Conservation (phyloP, 2,329 filamentous ascomycete genomes). For the Neonectria coccinea region DNA sequence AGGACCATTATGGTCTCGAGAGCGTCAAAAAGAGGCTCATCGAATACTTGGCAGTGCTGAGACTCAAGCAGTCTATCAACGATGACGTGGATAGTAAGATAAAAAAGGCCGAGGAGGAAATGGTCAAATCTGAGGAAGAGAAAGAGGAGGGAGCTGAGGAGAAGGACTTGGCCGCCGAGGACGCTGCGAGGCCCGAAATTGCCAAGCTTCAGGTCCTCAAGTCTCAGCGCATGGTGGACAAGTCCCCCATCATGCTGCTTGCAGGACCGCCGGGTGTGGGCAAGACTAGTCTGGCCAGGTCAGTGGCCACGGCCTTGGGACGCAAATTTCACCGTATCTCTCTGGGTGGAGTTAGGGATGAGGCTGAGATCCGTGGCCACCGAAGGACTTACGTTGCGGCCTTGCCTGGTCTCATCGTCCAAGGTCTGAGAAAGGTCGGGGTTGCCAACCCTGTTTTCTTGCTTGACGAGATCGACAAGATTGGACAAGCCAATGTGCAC, state of each 20-base stretch:
- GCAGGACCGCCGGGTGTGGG: slow-evolving; percentile 94
- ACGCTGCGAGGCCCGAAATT: slow-evolving; percentile 52
- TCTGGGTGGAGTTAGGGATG: slow-evolving; percentile 92
- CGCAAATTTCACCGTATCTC: slow-evolving; percentile 98
- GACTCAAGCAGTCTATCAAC: slow-evolving; percentile 93
- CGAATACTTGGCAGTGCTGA: slow-evolving; percentile 95
- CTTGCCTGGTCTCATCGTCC: slow-evolving; percentile 97
- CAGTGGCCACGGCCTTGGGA: slow-evolving; percentile 89
- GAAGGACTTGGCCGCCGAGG: slow-evolving; percentile 40
- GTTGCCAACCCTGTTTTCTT: slow-evolving; percentile 96
- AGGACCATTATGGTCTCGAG: slow-evolving; percentile 95
- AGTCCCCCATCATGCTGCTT: slow-evolving; percentile 93
- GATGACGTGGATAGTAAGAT: slow-evolving; percentile 85
- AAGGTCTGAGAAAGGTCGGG: slow-evolving; percentile 93
- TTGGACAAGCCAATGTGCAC: slow-evolving; percentile 90
- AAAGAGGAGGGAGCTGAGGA: slow-evolving; percentile 39
- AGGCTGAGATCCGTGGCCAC: slow-evolving; percentile 96
- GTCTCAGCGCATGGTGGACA: slow-evolving; percentile 89
- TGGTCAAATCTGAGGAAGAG: slow-evolving; percentile 51
- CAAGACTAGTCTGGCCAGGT: slow-evolving; percentile 95
- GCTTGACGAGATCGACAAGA: slow-evolving; percentile 97
- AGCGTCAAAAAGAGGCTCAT: slow-evolving; percentile 97
- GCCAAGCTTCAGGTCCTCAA: slow-evolving; percentile 81
- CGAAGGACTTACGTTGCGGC: slow-evolving; percentile 96
- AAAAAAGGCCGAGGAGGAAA: slow-evolving; percentile 71